Base-by-base conservation (phyloP, 2,329 filamentous ascomycete genomes). In the Cryphonectria japonica region DNA sequence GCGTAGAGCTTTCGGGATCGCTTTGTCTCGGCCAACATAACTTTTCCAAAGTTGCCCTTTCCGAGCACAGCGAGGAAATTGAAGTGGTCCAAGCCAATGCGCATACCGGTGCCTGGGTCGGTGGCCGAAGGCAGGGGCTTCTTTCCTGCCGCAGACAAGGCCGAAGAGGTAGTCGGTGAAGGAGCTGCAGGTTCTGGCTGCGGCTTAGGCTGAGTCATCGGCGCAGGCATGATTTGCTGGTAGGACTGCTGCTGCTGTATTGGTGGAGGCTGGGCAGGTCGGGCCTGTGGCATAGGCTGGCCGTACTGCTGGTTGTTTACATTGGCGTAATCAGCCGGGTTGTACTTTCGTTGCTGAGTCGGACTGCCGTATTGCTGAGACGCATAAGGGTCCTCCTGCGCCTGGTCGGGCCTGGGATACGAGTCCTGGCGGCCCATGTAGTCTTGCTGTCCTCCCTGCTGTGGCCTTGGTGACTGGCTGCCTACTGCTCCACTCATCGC, bases 1-100 rank as follows among this genome's bases (percentile, higher is more conserved):
- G 96, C 96, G 80, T 98, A 99, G 9, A 99, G 86, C 80, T 95
- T 93, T 81, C 95, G 93, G 13, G 93, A 91, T 69, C 90, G 91
- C 86, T 99, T 99, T 1, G 96, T 97, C 83, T 99, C 97, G 2
- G 96, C 96, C 81, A 99, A 85, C 96, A 99, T 99, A 83, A 99
- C 96, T 83, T 99, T 99, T 81, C 96, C 96, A 79, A 99, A 99
- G 83, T 99, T 99, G 84, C 96, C 96, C 83, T 99, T 99, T 79
- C 96, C 96, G 75, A 99, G 89, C 68, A 99, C 96, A 74, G 97
- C 95, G 75, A 99, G 87, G 88, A 99, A 99, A 81, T 99, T 99
- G 87, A 99, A 99, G 82, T 99, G 95, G 79, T 99, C 97, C 62
- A 99, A 85, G 26, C 96, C 96, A 79, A 99, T 98, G 68, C 95